Base-by-base conservation (phyloP, 129 eudicot genomes). In the Chrysanthemum lavandulifolium region DNA sequence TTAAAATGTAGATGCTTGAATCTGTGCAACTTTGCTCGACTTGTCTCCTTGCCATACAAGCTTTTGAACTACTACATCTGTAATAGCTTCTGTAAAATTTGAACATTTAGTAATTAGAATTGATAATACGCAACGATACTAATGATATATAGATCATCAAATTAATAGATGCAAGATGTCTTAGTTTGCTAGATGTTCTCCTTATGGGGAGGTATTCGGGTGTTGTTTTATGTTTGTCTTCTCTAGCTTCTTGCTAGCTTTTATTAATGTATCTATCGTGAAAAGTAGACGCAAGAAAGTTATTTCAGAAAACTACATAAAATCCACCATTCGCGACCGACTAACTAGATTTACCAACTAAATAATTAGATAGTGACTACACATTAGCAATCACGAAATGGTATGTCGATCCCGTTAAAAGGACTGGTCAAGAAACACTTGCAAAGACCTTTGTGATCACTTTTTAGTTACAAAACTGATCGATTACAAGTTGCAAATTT, bases 21-120 rank as follows among this genome's bases (percentile, higher is more conserved):
- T 86, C 86, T 1, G 74, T 77, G 69, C 76, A 81, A 80, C 96
- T 93, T 75, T 89, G 92, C 79, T 93, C 98, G 0, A 93, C 98
- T 84, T 93, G 98, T 59, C 89, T 87, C 65, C 95, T 85, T 76
- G 98, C 98, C 75, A 79, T 49, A 80, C 98, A 92, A 16, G 90
- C 96, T 72, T 87, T 88, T 72, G 85, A 79, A 76, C 87, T 87
- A 67, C 98, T 92, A 68, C 96, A 92, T 69, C 90, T 85, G 50
- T 92, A 92, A 68, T 92, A 92, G 83, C 96, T 92, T 80, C 98
- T 92, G 86, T 77, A 50, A 6, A 63, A 53, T 54, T 54, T 58
- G 1, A 61, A 78, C 45, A 75, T 27, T 21, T 21, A 29, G 58
- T 9, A 2, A 31, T 73, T 73, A 72, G 59, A 14, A 55, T 1